Evolutionary conservation across 164 flowering plant genomes (phyloP), one percentile per base, ranked within the genome.

Genomic region (Aristolochia fimbriata): DNA sequence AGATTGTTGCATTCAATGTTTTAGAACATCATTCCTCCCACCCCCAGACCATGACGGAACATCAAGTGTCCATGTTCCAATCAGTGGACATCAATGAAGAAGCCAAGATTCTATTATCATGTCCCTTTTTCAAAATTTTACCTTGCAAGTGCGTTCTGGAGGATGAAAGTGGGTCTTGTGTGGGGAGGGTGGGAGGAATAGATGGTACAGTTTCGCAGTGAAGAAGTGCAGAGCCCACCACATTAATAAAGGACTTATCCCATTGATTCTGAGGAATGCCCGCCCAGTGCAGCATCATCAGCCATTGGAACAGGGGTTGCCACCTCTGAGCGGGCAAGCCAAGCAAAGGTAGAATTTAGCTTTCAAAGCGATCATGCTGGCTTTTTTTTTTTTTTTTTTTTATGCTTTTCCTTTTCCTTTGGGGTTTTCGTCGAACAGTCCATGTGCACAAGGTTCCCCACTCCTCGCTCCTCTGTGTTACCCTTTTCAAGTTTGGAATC

Each of bases 361-460:
- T 45, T 19, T 55, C 8, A 45, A 8, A 41, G 6, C 12, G 15
- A 24, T 46, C 45, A n/a, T 45, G 52, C 62, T 41, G 15, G 47
- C 20, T 30, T 3, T 46, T 15, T 9, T 17, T 13, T 10, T 30
- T 19, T 11, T 8, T 11, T 60, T 30, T 49, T 16, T 37, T 27
- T 27, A n/a, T n/a, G n/a, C 1, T 16, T 51, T 19, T 22, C 45
- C 55, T 45, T 48, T 68, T 61, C 64, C 58, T 41, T 64, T 62
- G 64, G 64, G 57, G 58, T 65, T 55, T 4, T 49, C 8, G 12
- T 49, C 71, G 68, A 76, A 62, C 85, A 81, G 65, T 70, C 78
- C 85, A 81, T 81, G 81, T 81, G 85, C 81, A 52, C 63, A 51
- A 57, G 47, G 74, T 55, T 64, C 70, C 62, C 76, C 51, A 67